Evolutionary conservation across 176 grass and related monocot genomes (phyloP).

Genomic region (Musa itinerans): DNA sequence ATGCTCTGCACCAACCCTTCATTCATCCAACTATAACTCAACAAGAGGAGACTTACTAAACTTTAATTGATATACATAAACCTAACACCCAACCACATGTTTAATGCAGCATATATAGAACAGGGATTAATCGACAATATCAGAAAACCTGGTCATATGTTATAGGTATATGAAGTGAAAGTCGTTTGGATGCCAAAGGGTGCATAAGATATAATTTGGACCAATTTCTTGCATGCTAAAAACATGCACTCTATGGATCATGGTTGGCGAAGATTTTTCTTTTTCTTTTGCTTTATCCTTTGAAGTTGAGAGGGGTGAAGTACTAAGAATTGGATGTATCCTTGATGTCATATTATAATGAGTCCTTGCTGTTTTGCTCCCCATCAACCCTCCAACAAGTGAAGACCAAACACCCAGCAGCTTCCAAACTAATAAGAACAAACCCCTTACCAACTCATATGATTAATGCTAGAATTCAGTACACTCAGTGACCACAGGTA

Average conservation of each 20-base stretch:
- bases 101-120: not conserved
- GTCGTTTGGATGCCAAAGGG: not conserved
- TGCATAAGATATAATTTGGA: not conserved
- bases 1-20: slow-evolving; percentile 21
- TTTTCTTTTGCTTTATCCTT: not conserved
- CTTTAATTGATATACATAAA: not conserved
- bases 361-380: not conserved
- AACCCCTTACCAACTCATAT: too few relatives aligned
- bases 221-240: not conserved
- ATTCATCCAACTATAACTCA: not conserved
- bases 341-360: not conserved
- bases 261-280: too few relatives aligned
- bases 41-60: not conserved
- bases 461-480: too few relatives aligned
- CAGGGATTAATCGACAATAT: not conserved
- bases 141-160: not conserved
- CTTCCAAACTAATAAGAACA: too few relatives aligned
- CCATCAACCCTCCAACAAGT: not conserved
- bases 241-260: not conserved
- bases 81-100: not conserved
- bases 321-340: not conserved
- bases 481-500: too few relatives aligned
- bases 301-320: not conserved
- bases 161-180: not conserved
- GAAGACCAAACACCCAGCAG: not conserved